Conservation (phyloP, 495 filamentous ascomycete genomes). For the Hypoxylon crocopeplum region DNA sequence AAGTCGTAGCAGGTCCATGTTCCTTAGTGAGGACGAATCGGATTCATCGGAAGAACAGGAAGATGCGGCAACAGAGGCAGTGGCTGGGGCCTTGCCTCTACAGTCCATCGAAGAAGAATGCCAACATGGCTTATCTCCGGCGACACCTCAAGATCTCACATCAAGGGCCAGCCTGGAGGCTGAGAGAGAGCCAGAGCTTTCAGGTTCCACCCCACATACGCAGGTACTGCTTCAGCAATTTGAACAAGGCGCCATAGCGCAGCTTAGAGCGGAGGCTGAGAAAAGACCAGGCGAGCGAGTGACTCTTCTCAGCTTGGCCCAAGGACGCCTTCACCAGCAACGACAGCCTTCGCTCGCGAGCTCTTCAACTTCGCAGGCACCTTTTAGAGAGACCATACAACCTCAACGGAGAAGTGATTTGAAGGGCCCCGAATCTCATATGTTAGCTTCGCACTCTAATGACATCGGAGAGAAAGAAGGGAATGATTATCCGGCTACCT, state of each 20-base stretch:
- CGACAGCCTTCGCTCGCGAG: not conserved
- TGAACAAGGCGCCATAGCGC: not conserved
- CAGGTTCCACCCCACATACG: slow-evolving; percentile 1
- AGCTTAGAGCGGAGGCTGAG: not conserved
- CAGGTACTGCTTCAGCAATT: not conserved
- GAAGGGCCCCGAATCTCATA: not conserved
- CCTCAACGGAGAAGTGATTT: not conserved
- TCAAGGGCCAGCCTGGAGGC: not conserved
- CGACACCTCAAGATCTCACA: not conserved
- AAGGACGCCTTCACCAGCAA: not conserved
- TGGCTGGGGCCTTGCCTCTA: not conserved
- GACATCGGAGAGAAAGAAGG: not conserved
- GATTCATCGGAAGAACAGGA: slow-evolving; percentile 7
- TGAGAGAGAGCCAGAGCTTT: not conserved
- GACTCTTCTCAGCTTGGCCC: not conserved
- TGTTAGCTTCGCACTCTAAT: not conserved
- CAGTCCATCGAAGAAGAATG: slow-evolving; percentile 15
- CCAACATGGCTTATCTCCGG: not conserved
- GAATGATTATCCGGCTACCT: not conserved
- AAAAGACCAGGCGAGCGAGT: not conserved
- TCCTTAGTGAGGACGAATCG: slow-evolving; percentile 12
- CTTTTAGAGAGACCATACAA: not conserved
- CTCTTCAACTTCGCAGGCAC: not conserved
- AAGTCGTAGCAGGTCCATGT: not conserved
- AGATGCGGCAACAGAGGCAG: not conserved